Conservation (phyloP, 305 asterid genomes). For the Ajuga reptans region DNA sequence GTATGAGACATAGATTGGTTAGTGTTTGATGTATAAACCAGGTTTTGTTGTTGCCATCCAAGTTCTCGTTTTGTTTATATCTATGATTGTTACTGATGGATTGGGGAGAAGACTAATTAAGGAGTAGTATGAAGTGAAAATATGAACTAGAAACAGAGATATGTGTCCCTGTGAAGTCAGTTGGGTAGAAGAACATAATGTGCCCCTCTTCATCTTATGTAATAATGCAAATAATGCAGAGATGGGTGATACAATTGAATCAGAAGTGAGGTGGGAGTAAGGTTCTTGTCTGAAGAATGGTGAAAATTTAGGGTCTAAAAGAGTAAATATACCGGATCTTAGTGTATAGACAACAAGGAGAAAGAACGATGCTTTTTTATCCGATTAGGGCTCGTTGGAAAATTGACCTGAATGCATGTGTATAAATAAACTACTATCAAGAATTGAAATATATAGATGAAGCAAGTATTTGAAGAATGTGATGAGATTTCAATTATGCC, state of each 20-base stretch:
- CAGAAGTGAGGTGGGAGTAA: not conserved
- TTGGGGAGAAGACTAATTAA: not conserved
- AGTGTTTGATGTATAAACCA: not conserved
- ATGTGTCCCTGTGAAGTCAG: not conserved
- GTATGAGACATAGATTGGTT: not conserved
- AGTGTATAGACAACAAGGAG: no score
- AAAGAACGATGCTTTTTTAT: no score
- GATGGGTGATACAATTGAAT: not conserved
- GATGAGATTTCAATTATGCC: not conserved
- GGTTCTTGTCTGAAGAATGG: not conserved
- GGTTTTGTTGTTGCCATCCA: not conserved
- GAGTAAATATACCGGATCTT: no score
- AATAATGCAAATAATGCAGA: not conserved
- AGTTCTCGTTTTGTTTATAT: not conserved
- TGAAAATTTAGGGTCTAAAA: no score
- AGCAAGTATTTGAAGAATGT: not conserved
- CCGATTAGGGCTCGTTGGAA: no score
- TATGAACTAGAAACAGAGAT: conserved; percentile 1
- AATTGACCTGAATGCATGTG: no score
- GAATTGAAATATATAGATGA: not conserved
- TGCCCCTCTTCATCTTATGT: not conserved
- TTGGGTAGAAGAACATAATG: not conserved
- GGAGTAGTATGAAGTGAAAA: not conserved
- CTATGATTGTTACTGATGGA: not conserved
- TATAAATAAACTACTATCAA: not conserved